Percentiles rank a stretch among this genome's conserved stretches.
Evolutionary conservation across 2,329 filamentous ascomycete genomes (phyloP).

Genomic region (Sclerotinia sclerotiorum): DNA sequence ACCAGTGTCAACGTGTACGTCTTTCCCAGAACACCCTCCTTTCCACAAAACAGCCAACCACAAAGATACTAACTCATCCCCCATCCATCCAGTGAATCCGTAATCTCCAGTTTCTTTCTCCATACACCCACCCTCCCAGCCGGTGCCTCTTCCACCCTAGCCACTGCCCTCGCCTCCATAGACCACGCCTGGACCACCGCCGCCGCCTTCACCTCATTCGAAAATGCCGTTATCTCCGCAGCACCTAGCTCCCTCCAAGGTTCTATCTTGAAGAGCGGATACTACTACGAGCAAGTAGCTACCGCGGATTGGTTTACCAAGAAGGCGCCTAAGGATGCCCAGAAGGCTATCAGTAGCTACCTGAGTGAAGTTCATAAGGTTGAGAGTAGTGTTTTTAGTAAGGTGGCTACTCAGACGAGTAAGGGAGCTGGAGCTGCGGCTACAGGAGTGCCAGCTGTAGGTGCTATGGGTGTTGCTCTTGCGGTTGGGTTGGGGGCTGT

Average conservation of each 20-base stretch:
- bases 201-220: neutral
- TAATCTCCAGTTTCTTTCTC: constrained; percentile 31
- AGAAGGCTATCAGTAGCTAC: constrained; percentile 30
- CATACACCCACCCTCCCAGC: constrained; percentile 28
- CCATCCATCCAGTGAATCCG: constrained; percentile 28
- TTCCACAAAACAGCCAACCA: neutral
- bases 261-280: constrained; percentile 27
- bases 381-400: constrained; percentile 24
- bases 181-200: neutral
- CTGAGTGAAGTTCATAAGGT: constrained; percentile 20
- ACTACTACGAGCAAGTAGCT: constrained; percentile 23
- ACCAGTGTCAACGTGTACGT: constrained; percentile 31
- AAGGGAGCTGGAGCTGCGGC: constrained; percentile 23
- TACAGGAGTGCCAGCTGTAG: constrained; percentile 18
- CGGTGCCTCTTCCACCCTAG: constrained; percentile 32
- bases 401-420: constrained; percentile 30
- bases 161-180: constrained; percentile 13
- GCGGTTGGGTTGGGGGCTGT: constrained; percentile 14
- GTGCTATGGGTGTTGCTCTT: constrained; percentile 26
- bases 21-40: neutral
- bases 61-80: neutral
- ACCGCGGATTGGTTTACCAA: constrained; percentile 33
- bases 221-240: constrained; percentile 28
- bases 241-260: constrained; percentile 27
- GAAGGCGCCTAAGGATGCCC: constrained; percentile 25